A percentile compares a stretch with the other conserved stretches of the same genome.
Evolutionary conservation across 768 basidiomycete genomes (phyloP).

Genomic region (Boletus rubescentipes): DNA sequence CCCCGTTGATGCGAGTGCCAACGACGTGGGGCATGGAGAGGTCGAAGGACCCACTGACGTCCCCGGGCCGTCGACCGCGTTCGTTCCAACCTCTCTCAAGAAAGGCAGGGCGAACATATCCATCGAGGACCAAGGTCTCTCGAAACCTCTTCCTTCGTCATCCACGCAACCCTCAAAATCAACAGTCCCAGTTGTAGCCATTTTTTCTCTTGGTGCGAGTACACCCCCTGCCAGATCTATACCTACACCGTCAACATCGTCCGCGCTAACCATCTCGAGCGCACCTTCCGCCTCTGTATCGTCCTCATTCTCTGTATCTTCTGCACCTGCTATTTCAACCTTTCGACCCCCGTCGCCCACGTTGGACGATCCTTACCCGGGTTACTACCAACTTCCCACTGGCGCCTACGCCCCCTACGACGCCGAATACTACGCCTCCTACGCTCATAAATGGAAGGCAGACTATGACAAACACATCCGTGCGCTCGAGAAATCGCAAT

Average conservation of each 20-base stretch:
- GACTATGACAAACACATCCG: constrained; percentile 73
- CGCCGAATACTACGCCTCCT: constrained; percentile 61
- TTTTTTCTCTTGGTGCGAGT: constrained; percentile 62
- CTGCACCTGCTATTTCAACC: constrained; percentile 67
- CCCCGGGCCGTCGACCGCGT: constrained; percentile 38
- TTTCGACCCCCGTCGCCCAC: constrained; percentile 76
- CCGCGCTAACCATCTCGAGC: constrained; percentile 15
- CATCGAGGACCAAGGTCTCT: constrained; percentile 38
- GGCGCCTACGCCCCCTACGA: constrained; percentile 80
- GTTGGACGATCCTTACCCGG: constrained; percentile 75
- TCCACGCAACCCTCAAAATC: constrained; percentile 12
- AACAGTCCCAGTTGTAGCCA: constrained; percentile 48
- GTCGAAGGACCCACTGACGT: neutral
- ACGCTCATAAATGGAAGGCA: constrained; percentile 69
- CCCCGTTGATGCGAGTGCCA: constrained; percentile 14
- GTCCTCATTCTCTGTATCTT: constrained; percentile 54
- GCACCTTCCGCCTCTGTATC: constrained; percentile 72
- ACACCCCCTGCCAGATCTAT: constrained; percentile 3
- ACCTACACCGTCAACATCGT: neutral
- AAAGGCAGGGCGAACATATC: constrained; percentile 63
- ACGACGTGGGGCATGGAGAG: constrained; percentile 9
- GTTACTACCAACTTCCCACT: constrained; percentile 82
- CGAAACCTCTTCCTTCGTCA: constrained; percentile 9
- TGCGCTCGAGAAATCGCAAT: constrained; percentile 74
- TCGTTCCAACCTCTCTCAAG: constrained; percentile 57